These are phyloP conservation scores for Lactarius vividus DNA, from an alignment of 768 basidiomycete genomes.

Conservation along the genomic window DNA sequence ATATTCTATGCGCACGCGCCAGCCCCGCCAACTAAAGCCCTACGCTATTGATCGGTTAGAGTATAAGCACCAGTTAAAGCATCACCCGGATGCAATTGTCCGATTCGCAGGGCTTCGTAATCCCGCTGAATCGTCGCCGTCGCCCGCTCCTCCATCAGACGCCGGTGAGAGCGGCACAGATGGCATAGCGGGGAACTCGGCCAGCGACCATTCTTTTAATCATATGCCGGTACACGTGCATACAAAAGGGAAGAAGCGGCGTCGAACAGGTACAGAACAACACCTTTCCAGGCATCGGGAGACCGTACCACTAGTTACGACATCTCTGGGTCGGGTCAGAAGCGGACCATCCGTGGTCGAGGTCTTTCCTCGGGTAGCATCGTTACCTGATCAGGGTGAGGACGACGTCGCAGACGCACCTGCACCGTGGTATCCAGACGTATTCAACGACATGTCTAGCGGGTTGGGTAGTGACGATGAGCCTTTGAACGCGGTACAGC, in stretches of 20 bases:
- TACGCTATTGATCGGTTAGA: conserved; percentile 53
- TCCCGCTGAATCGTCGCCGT: conserved; percentile 25
- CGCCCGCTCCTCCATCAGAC: conserved; percentile 7
- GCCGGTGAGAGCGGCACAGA: conserved; percentile 3
- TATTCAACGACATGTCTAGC: conserved; percentile 14
- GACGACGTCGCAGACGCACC: background rate
- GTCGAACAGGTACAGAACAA: background rate
- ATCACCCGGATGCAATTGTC: conserved; percentile 67
- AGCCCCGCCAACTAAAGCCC: conserved; percentile 56
- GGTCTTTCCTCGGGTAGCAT: background rate
- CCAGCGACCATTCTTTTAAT: background rate
- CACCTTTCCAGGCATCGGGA: background rate
- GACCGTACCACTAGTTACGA: background rate
- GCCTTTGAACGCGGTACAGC: background rate
- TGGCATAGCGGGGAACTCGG: background rate
- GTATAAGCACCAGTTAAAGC: conserved; percentile 52
- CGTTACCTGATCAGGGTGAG: background rate
- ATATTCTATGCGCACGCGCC: conserved; percentile 56
- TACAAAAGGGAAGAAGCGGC: conserved; percentile 11
- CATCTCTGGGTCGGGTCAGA: background rate
- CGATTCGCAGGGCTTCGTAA: conserved; percentile 41
- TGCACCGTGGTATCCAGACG: conserved; percentile 13
- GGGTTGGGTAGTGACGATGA: conserved; percentile 1
- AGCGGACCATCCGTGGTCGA: background rate
- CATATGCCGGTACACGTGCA: background rate